A percentile compares a stretch with the other conserved stretches of the same genome.
Conservation (phyloP, 208 protist species). For the Crithidia thermophila region DNA sequence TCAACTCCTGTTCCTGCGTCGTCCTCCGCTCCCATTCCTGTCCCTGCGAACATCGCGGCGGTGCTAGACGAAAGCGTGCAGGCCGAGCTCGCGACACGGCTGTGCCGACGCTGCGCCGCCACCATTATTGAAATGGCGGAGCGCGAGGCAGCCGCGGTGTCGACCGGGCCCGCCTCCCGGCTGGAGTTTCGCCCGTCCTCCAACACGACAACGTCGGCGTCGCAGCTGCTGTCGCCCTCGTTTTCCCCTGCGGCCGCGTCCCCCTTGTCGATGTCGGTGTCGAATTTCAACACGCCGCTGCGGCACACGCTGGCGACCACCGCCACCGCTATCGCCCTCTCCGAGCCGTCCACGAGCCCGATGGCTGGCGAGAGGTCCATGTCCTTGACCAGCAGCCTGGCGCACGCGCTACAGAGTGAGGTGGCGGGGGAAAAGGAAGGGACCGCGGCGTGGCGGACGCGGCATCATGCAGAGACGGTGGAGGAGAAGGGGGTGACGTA, state of each 20-base stretch:
- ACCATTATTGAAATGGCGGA: slow-evolving; percentile 26
- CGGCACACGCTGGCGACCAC: not conserved
- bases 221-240: not conserved
- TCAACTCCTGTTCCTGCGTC: not conserved
- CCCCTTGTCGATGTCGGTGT: not conserved
- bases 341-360: not conserved
- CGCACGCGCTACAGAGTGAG: no score
- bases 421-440: not conserved
- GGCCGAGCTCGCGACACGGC: slow-evolving; percentile 22
- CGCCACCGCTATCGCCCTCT: not conserved
- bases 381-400: no score
- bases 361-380: not conserved
- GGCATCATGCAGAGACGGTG: slow-evolving; percentile 13
- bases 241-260: not conserved
- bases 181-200: slow-evolving; percentile 21
- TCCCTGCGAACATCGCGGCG: no score
- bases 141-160: no score
- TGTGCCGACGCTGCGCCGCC: slow-evolving; percentile 44
- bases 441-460: not conserved
- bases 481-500: slow-evolving; percentile 35
- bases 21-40: not conserved
- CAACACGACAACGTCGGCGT: not conserved
- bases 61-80: slow-evolving; percentile 6
- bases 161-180: slow-evolving; percentile 1
- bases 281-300: not conserved